A percentile compares a stretch with the other conserved stretches of the same genome.
These are phyloP conservation scores for Hyphodiscus sp. DNA, from an alignment of 2,329 filamentous ascomycete genomes.

Conservation along the genomic window DNA sequence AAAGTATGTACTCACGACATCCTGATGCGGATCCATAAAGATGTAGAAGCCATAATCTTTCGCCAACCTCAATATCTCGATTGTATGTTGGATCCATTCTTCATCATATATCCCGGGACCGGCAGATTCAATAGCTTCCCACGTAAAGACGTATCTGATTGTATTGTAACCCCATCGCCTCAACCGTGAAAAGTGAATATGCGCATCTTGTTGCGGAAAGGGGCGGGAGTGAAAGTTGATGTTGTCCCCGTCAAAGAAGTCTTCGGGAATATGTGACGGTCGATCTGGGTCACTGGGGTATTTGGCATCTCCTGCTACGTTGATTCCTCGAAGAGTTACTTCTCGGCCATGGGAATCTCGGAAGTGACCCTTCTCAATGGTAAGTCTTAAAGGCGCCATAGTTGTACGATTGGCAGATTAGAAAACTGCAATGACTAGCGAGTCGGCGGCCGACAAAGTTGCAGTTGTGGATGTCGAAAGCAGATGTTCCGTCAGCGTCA, in stretches of 20 bases:
- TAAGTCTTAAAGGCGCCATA: conserved; percentile 72
- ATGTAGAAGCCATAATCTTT: conserved; percentile 91
- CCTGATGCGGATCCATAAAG: conserved; percentile 98
- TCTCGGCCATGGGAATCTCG: conserved; percentile 76
- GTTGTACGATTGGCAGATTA: not conserved
- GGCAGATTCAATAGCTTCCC: conserved; percentile 95
- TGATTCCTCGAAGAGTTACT: conserved; percentile 87
- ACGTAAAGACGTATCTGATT: conserved; percentile 94
- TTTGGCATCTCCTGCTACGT: conserved; percentile 86
- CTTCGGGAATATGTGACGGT: conserved; percentile 68
- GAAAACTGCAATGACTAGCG: not conserved
- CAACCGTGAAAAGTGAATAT: conserved; percentile 77
- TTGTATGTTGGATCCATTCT: conserved; percentile 85
- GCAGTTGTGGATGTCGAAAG: not conserved
- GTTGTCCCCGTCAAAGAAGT: conserved; percentile 89
- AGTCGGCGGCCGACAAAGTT: not conserved
- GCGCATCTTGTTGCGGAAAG: conserved; percentile 76
- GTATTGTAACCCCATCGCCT: conserved; percentile 93
- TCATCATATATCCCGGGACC: conserved; percentile 92
- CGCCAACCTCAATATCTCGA: conserved; percentile 73
- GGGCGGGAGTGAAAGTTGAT: conserved; percentile 85
- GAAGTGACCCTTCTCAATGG: conserved; percentile 81
- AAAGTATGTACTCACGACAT: conserved; percentile 61
- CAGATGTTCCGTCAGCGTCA: not conserved
- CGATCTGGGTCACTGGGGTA: conserved; percentile 74